Percentiles rank a stretch among this genome's conserved stretches.
Evolutionary conservation across 352 stramenopile species (phyloP).

Genomic region (Pythium rishiriense): DNA sequence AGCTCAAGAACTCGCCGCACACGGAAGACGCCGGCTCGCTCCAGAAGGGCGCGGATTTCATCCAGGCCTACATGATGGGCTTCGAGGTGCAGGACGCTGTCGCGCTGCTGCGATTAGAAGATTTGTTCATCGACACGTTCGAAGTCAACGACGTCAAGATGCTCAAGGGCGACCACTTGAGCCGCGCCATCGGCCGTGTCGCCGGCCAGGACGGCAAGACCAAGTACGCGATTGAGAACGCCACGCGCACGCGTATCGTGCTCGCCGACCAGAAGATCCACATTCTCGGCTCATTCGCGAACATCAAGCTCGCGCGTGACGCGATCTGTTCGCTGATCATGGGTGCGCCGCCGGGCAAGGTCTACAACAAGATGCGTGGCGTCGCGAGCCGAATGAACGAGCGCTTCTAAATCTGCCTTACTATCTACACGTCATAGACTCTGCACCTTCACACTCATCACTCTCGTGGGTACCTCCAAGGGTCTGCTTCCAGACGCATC

Average conservation of each 20-base stretch:
- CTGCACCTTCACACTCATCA: neutral
- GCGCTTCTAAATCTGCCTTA: slow-evolving; percentile 75
- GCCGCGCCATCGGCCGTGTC: slow-evolving; percentile 97
- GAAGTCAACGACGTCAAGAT: slow-evolving; percentile 98
- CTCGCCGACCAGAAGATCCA: slow-evolving; percentile 98
- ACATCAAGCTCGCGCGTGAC: slow-evolving; percentile 97
- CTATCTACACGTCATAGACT: slow-evolving; percentile 17
- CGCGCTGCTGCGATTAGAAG: slow-evolving; percentile 97
- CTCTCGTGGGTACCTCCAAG: neutral
- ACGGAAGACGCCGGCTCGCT: slow-evolving; percentile 94
- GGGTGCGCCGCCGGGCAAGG: slow-evolving; percentile 98
- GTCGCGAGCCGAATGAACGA: slow-evolving; percentile 99
- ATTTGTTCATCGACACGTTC: slow-evolving; percentile 99
- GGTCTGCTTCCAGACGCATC: neutral
- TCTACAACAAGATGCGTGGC: slow-evolving; percentile 99
- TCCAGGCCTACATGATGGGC: slow-evolving; percentile 99
- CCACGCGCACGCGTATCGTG: slow-evolving; percentile 98
- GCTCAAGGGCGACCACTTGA: slow-evolving; percentile 98
- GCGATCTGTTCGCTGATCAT: slow-evolving; percentile 92
- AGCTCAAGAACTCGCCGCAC: slow-evolving; percentile 95
- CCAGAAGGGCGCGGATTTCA: slow-evolving; percentile 98
- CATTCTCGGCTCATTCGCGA: slow-evolving; percentile 98
- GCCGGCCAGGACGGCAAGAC: slow-evolving; percentile 99
- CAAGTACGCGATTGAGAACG: slow-evolving; percentile 99
- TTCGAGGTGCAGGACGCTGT: slow-evolving; percentile 99